Evolutionary conservation across 805 yeast genomes (phyloP).

Genomic region (Metschnikowia baotianmanensis): DNA sequence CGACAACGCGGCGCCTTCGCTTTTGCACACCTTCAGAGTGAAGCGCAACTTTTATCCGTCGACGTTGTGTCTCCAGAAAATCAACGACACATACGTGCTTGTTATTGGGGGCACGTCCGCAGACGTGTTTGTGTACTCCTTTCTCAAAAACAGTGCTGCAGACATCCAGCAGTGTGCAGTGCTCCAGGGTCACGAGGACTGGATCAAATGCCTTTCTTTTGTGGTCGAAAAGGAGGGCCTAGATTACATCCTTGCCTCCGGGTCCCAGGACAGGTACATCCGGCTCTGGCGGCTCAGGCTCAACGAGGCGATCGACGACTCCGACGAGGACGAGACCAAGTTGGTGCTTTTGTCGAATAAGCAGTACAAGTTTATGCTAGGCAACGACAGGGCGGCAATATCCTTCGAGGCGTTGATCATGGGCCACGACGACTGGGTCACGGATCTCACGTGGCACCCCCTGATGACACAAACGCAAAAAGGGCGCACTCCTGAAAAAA

Average conservation of each 20-base stretch:
- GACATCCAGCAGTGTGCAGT: slow-evolving; percentile 44
- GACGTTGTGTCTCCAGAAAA: slow-evolving; percentile 32
- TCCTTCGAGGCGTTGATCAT: slow-evolving; percentile 89
- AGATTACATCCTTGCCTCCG: slow-evolving; percentile 74
- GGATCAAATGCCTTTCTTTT: slow-evolving; percentile 79
- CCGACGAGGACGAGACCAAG: slow-evolving; percentile 52
- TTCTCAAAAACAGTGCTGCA: slow-evolving; percentile 23
- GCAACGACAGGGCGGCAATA: slow-evolving; percentile 47
- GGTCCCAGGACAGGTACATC: slow-evolving; percentile 90
- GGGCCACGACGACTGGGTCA: slow-evolving; percentile 99
- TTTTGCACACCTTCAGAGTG: slow-evolving; percentile 32
- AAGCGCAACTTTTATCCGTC: slow-evolving; percentile 50
- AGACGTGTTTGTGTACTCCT: slow-evolving; percentile 52
- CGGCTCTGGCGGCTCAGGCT: slow-evolving; percentile 79
- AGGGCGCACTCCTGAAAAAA: slow-evolving; percentile 22
- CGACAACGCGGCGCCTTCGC: slow-evolving; percentile 21
- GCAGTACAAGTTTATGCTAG: slow-evolving; percentile 54
- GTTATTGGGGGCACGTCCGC: slow-evolving; percentile 75
- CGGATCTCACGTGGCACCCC: slow-evolving; percentile 81
- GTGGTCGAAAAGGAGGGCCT: slow-evolving; percentile 45
- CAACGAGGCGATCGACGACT: slow-evolving; percentile 53
- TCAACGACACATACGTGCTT: slow-evolving; percentile 42
- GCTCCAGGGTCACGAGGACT: slow-evolving; percentile 91
- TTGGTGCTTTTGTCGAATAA: slow-evolving; percentile 65
- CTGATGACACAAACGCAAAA: slow-evolving; percentile 5